Evolutionary conservation across 306 rosid genomes (phyloP).

Genomic region (Inga oerstediana): DNA sequence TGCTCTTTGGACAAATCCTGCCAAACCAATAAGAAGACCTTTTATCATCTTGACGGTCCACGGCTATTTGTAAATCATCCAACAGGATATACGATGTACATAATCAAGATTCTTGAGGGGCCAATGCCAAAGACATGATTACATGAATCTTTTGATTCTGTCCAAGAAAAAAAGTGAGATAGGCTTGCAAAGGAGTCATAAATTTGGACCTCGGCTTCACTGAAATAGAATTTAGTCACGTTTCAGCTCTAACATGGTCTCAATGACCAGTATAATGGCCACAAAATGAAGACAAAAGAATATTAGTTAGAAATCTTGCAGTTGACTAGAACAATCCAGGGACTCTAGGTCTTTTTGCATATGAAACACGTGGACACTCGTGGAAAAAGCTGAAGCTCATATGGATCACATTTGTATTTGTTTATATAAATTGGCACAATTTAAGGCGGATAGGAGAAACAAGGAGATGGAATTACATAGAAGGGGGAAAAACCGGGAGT

Average conservation of each 20-base stretch:
- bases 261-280: no score
- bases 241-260: no score
- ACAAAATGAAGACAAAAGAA: no score
- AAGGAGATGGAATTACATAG: not conserved
- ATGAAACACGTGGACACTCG: no score
- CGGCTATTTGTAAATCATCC: conserved; percentile 8
- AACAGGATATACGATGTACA: conserved; percentile 10
- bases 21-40: conserved; percentile 15
- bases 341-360: no score
- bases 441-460: conserved; percentile 4
- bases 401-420: no score
- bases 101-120: not conserved
- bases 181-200: not conserved
- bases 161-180: not conserved
- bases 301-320: no score
- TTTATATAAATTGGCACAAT: no score
- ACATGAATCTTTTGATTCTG: not conserved
- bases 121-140: not conserved
- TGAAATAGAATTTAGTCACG: not conserved
- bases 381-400: no score
- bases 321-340: no score
- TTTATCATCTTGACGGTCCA: conserved; percentile 12
- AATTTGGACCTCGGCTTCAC: not conserved
- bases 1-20: conserved; percentile 51
- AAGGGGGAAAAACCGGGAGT: conserved; percentile 3